Percentiles rank a stretch among this genome's conserved stretches.
These are phyloP conservation scores for Cicer chorassanicum DNA, from an alignment of 306 rosid genomes.

Conservation along the genomic window DNA sequence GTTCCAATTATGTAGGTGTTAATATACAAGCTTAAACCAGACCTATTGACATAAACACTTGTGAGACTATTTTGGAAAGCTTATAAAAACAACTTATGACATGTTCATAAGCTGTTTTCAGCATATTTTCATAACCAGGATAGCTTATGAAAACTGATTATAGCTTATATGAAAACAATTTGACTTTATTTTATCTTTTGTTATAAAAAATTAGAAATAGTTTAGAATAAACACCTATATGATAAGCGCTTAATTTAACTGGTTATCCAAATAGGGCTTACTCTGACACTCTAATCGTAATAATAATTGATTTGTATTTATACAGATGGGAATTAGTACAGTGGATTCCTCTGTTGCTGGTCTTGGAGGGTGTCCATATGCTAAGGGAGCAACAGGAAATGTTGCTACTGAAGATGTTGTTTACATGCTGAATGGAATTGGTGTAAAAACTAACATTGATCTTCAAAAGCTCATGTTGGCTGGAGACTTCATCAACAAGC, in stretches of 20 bases:
- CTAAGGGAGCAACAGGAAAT: conserved; percentile 55
- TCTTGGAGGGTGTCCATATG: conserved; percentile 53
- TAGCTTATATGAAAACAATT: too few relatives aligned
- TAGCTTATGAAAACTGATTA: too few relatives aligned
- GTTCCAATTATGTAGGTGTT: neutral
- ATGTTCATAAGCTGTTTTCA: too few relatives aligned
- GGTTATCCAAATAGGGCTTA: too few relatives aligned
- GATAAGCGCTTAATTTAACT: neutral
- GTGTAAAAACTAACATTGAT: conserved; percentile 79
- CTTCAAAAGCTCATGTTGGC: conserved; percentile 68
- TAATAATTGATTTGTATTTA: neutral
- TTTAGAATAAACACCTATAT: too few relatives aligned
- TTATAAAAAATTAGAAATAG: too few relatives aligned
- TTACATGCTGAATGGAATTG: conserved; percentile 86
- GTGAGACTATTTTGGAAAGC: too few relatives aligned
- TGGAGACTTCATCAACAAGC: conserved; percentile 83
- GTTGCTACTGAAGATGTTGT: conserved; percentile 94
- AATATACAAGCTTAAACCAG: neutral
- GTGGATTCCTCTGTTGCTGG: conserved; percentile 51
- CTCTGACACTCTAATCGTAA: neutral
- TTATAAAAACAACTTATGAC: neutral
- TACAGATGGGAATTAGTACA: conserved; percentile 61
- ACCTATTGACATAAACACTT: neutral
- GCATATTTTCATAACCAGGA: too few relatives aligned
- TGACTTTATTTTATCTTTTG: too few relatives aligned